Conservation (phyloP, 1,284 basidiomycete genomes). For the Trametes versicolor region DNA sequence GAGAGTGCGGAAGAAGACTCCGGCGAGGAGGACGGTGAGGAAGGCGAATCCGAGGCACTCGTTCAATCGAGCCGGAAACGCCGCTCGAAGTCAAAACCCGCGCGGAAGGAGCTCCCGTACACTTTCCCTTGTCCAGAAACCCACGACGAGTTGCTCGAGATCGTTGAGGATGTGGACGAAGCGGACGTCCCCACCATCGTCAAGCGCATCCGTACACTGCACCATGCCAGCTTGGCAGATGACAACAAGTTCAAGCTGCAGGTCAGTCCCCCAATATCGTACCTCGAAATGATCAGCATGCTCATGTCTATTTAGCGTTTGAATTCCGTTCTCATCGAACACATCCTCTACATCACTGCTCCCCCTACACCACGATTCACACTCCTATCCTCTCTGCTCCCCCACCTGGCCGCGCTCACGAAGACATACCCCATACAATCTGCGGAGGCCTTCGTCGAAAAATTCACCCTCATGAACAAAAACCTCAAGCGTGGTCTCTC, state of each 20-base stretch:
- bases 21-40: conserved; percentile 46
- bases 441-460: conserved; percentile 84
- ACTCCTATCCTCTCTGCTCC: conserved; percentile 76
- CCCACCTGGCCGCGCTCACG: conserved; percentile 85
- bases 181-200: conserved; percentile 85
- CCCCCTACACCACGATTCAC: conserved; percentile 68
- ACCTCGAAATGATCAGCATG: too few species aligned
- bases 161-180: conserved; percentile 77
- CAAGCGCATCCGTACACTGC: conserved; percentile 90
- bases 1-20: conserved; percentile 37
- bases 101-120: conserved; percentile 79
- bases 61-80: conserved; percentile 34
- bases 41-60: conserved; percentile 54
- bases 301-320: conserved; percentile 60
- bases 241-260: conserved; percentile 95
- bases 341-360: conserved; percentile 83
- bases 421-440: conserved; percentile 85
- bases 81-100: conserved; percentile 30
- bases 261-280: conserved; percentile 53
- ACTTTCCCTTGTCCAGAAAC: conserved; percentile 91
- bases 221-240: conserved; percentile 90
- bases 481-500: conserved; percentile 90
- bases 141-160: conserved; percentile 90
- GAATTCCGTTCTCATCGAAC: conserved; percentile 89
- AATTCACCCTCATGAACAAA: conserved; percentile 93